phyloP scores from a whole-genome alignment of 2,329 filamentous ascomycete genomes.

The Tolypocladium nubicola region DNA sequence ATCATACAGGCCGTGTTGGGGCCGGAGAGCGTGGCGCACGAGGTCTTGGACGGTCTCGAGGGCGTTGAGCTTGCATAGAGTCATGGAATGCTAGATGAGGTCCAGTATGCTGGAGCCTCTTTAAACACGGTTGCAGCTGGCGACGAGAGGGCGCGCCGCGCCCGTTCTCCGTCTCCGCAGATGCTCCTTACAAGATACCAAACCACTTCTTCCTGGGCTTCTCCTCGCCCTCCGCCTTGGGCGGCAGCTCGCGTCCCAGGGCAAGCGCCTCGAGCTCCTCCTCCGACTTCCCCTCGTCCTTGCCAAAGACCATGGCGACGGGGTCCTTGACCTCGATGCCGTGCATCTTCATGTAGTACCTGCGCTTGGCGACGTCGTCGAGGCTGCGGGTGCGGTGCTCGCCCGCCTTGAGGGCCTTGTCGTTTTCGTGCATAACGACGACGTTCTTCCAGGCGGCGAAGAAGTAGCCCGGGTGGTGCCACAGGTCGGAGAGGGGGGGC shows the following conservation, averaged over 20 bases:
- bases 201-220: constrained; percentile 63
- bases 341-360: constrained; percentile 76
- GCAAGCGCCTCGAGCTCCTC: constrained; percentile 24
- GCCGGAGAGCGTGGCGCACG: constrained; percentile 70
- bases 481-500: constrained; percentile 57
- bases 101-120: not conserved
- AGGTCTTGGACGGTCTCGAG: constrained; percentile 74
- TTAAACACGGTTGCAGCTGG: not conserved
- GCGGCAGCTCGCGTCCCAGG: constrained; percentile 23
- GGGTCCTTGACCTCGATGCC: constrained; percentile 58
- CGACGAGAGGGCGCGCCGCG: not conserved
- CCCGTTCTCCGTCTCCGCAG: not conserved
- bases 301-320: constrained; percentile 35
- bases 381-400: constrained; percentile 63
- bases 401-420: constrained; percentile 55
- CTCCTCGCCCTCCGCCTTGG: constrained; percentile 14
- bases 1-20: constrained; percentile 71
- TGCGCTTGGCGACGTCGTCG: constrained; percentile 81
- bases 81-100: not conserved
- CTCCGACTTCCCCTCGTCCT: constrained; percentile 23
- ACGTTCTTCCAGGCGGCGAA: constrained; percentile 58
- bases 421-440: constrained; percentile 64
- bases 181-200: constrained; percentile 58
- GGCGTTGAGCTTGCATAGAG: constrained; percentile 55
- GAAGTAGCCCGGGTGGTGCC: constrained; percentile 59